phyloP scores from a whole-genome alignment of 2,329 filamentous ascomycete genomes.

The Aspergillus flavus region DNA sequence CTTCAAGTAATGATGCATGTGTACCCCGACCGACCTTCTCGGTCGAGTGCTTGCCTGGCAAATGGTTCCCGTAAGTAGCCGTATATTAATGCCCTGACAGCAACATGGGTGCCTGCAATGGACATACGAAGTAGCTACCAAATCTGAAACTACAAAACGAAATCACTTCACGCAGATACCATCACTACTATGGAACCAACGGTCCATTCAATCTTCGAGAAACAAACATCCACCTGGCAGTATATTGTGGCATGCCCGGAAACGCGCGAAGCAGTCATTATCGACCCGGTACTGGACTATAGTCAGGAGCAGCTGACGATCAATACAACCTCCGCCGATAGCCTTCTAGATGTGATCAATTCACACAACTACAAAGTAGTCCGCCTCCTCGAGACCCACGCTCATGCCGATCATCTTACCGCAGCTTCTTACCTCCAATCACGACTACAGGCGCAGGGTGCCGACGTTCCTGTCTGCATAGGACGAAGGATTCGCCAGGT shows the following conservation, averaged over 20 bases:
- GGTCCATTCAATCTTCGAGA: constrained; percentile 46
- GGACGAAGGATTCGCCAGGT: constrained; percentile 57
- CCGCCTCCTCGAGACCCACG: constrained; percentile 62
- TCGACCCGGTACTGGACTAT: constrained; percentile 63
- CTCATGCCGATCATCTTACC: constrained; percentile 62
- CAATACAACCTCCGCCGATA: constrained; percentile 54
- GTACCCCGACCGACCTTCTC: background rate
- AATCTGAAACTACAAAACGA: background rate
- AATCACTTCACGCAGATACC: background rate
- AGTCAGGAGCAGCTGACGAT: constrained; percentile 46
- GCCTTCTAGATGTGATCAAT: constrained; percentile 47
- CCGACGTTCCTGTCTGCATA: constrained; percentile 53
- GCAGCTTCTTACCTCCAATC: constrained; percentile 59
- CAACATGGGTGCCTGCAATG: background rate
- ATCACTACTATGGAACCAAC: constrained; percentile 31
- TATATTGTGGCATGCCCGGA: constrained; percentile 59
- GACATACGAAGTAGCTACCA: background rate
- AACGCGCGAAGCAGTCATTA: constrained; percentile 54
- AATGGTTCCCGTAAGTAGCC: background rate
- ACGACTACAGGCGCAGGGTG: constrained; percentile 37
- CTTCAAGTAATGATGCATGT: background rate
- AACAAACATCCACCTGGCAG: constrained; percentile 58
- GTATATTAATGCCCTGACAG: background rate
- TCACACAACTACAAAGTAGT: constrained; percentile 50
- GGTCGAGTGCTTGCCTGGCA: background rate